Conservation (phyloP, 2,329 filamentous ascomycete genomes). For the Phoma sp. region DNA sequence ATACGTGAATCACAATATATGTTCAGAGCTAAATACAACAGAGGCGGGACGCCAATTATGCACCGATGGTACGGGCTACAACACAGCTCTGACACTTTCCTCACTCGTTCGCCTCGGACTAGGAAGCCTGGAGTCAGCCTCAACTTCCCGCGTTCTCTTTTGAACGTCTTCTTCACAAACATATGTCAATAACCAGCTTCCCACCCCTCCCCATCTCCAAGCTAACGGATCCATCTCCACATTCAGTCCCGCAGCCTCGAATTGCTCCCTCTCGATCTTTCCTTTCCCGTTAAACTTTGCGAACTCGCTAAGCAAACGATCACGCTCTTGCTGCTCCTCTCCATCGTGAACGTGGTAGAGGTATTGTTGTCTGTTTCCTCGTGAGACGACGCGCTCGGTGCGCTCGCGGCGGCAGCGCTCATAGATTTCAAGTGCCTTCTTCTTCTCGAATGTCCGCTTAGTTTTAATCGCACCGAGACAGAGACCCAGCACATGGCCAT, state of each 20-base stretch:
- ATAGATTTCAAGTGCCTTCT: slow-evolving; percentile 56
- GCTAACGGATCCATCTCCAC: slow-evolving; percentile 45
- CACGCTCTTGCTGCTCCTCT: slow-evolving; percentile 61
- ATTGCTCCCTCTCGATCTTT: slow-evolving; percentile 25
- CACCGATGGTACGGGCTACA: no score
- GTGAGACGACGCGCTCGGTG: slow-evolving; percentile 66
- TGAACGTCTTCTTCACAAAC: slow-evolving; percentile 45
- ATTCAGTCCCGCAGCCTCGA: slow-evolving; percentile 28
- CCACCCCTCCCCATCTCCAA: slow-evolving; percentile 47
- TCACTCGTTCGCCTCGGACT: neutral
- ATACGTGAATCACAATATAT: no score
- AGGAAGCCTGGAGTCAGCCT: slow-evolving; percentile 9
- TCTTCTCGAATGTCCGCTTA: slow-evolving; percentile 46
- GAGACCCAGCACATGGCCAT: slow-evolving; percentile 64
- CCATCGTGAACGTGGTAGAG: slow-evolving; percentile 70
- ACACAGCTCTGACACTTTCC: slow-evolving; percentile 27
- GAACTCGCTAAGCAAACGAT: slow-evolving; percentile 46
- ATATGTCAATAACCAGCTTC: slow-evolving; percentile 48
- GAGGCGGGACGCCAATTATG: no score
- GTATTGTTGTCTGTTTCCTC: slow-evolving; percentile 68
- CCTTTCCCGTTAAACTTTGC: slow-evolving; percentile 39
- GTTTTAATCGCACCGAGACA: slow-evolving; percentile 59
- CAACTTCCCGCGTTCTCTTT: slow-evolving; percentile 35
- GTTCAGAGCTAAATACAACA: no score
- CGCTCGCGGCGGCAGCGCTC: slow-evolving; percentile 65